These are phyloP conservation scores for Colletotrichum eleusines DNA, from an alignment of 2,329 filamentous ascomycete species.

Conservation along the genomic window DNA sequence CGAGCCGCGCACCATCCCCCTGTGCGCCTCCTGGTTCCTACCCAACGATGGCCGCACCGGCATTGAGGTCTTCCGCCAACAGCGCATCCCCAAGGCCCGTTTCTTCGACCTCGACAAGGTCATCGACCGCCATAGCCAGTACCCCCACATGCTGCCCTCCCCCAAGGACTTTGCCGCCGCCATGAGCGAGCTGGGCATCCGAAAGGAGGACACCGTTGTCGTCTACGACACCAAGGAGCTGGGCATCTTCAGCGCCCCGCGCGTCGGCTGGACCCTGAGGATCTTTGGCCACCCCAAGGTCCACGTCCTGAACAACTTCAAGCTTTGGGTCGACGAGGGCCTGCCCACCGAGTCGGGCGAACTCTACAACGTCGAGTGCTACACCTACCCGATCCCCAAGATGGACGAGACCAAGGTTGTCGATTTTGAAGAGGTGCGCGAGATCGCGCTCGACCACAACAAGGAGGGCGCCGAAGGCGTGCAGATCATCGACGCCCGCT, in stretches of 20 bases:
- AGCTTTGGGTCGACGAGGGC: conserved; percentile 88
- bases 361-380: conserved; percentile 75
- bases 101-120: conserved; percentile 98
- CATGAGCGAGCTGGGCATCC: conserved; percentile 90
- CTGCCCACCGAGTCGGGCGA: conserved; percentile 85
- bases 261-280: conserved; percentile 92
- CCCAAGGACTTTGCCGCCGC: conserved; percentile 84
- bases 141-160: conserved; percentile 95
- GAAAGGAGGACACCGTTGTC: conserved; percentile 88
- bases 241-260: conserved; percentile 93
- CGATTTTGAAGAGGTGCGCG: conserved; percentile 84
- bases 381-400: conserved; percentile 73
- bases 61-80: conserved; percentile 81
- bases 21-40: conserved; percentile 96
- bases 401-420: conserved; percentile 75
- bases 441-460: conserved; percentile 79
- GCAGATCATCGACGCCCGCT: conserved; percentile 90
- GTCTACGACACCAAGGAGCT: conserved; percentile 94
- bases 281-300: conserved; percentile 91
- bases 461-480: conserved; percentile 87
- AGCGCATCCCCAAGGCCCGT: conserved; percentile 87
- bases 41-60: conserved; percentile 91
- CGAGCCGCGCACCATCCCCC: conserved; percentile 84
- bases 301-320: conserved; percentile 95
- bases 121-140: conserved; percentile 87